A percentile compares a stretch with the other conserved stretches of the same genome.
phyloP scores from a whole-genome alignment of 768 basidiomycete species.

The Boletus patriciae region DNA sequence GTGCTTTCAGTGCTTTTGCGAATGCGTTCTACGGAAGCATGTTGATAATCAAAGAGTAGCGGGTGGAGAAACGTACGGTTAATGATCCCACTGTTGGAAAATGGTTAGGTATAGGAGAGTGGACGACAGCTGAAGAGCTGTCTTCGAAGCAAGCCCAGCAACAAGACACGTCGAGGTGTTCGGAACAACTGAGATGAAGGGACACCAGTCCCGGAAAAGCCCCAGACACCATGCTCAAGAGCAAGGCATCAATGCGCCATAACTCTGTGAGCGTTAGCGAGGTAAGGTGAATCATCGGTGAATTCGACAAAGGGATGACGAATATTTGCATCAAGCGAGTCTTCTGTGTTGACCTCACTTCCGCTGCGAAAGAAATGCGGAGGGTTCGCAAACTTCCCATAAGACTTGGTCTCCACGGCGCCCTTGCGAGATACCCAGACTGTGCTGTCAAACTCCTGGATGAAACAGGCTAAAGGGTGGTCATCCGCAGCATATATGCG shows the following conservation, averaged over 20 bases:
- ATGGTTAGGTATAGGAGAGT: constrained; percentile 63
- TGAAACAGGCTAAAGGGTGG: background rate
- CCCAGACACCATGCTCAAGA: constrained; percentile 48
- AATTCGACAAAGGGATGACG: constrained; percentile 25
- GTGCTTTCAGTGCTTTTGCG: constrained; percentile 43
- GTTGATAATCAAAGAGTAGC: constrained; percentile 1
- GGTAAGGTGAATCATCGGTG: constrained; percentile 38
- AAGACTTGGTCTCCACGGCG: constrained; percentile 29
- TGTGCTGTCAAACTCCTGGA: constrained; percentile 22
- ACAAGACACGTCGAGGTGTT: constrained; percentile 55
- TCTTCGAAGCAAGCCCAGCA: constrained; percentile 70
- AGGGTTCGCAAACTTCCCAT: constrained; percentile 41
- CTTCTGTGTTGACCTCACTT: constrained; percentile 48
- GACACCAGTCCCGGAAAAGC: constrained; percentile 46
- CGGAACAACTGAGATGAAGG: constrained; percentile 59
- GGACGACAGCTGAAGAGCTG: constrained; percentile 49
- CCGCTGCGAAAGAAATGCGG: constrained; percentile 42
- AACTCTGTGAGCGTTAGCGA: constrained; percentile 52
- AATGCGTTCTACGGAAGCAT: constrained; percentile 40
- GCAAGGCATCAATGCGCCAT: constrained; percentile 53
- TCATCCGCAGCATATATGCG: constrained; percentile 18
- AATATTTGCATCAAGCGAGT: constrained; percentile 37
- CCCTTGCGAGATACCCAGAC: constrained; percentile 18
- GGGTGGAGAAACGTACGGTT: constrained; percentile 45
- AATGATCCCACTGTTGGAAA: constrained; percentile 44